Conservation (phyloP, 306 rosid genomes). For the Rosa multiflora region DNA sequence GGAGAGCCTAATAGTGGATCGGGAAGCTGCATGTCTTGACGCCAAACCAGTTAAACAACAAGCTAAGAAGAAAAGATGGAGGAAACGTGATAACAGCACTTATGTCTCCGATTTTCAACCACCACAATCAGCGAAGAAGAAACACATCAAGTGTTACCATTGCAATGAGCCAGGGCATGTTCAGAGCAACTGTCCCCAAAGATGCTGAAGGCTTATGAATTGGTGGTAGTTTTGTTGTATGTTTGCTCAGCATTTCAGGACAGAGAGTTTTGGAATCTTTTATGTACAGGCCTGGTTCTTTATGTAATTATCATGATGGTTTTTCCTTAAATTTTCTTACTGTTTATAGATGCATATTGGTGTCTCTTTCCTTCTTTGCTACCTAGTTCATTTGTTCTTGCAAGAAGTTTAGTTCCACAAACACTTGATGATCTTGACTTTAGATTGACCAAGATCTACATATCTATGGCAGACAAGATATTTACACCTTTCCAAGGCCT, state of each 20-base stretch:
- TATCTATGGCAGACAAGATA: neutral
- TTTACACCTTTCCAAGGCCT: too few relatives aligned
- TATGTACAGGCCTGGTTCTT: neutral
- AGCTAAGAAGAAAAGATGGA: neutral
- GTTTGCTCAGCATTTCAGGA: neutral
- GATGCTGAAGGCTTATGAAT: neutral
- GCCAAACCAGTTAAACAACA: neutral
- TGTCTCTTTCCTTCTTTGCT: neutral
- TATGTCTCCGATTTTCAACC: neutral
- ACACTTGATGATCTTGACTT: neutral
- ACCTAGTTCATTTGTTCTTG: neutral
- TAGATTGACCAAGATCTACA: neutral
- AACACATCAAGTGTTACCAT: neutral
- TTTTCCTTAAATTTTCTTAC: neutral
- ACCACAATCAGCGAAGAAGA: neutral
- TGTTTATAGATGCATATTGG: too few relatives aligned
- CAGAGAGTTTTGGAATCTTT: neutral
- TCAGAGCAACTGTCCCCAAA: neutral
- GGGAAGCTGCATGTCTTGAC: conserved; percentile 1
- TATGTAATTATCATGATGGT: neutral
- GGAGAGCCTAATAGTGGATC: conserved; percentile 24
- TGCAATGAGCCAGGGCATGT: conserved; percentile 1
- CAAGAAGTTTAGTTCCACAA: neutral
- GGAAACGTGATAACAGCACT: neutral
- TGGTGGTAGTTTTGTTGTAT: neutral